Evolutionary conservation across 2,329 filamentous ascomycete species (phyloP), one percentile per base, ranked within the genome.

Genomic region (Thelonectria olida): DNA sequence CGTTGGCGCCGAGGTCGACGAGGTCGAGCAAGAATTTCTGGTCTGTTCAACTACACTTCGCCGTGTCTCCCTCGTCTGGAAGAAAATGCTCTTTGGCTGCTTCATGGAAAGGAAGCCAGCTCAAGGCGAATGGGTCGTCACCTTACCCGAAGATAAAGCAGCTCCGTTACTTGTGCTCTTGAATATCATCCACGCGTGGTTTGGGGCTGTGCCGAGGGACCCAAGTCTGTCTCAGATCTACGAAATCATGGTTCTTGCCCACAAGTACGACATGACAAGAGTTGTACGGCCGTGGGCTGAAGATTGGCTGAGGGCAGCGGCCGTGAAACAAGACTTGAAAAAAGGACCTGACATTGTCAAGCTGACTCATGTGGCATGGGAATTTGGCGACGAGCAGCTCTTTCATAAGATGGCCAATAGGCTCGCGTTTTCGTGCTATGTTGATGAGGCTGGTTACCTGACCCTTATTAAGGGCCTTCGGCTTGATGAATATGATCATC

Each of bases 141-240:
- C 50, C 5, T 31, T 60, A 6, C 57, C 57, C 7, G 44, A 34
- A 2, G 57, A 60, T 23, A 28, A 28, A 25, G 34, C 45, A 2
- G 45, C 15, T 2, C 27, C 57, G 2, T 44, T 51, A 22, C 27
- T 28, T 13, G 45, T 50, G 13, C 17, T 60, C 12, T 22, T 60
- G 45, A 22, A 60, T 44, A 60, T 60, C 13, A 44, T 60, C 17
- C 57, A 60, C 31, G 25, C 44, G 4, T 15, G 27, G n/a, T 55
- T 55, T 12, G 12, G 9, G 5, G 8, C 25, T 2, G 20, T 60
- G 2, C 57, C 50, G 2, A 38, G 31, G 13, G 3, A 3, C 3
- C 51, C 45, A 7, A 7, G 5, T 3, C 7, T 56, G 5, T 39
- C 17, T 5, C 6, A 34, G 2, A 12, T 56, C 3, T 41, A 47